phyloP scores from a whole-genome alignment of 768 basidiomycete genomes.

The Strobilomyces dryophilus region DNA sequence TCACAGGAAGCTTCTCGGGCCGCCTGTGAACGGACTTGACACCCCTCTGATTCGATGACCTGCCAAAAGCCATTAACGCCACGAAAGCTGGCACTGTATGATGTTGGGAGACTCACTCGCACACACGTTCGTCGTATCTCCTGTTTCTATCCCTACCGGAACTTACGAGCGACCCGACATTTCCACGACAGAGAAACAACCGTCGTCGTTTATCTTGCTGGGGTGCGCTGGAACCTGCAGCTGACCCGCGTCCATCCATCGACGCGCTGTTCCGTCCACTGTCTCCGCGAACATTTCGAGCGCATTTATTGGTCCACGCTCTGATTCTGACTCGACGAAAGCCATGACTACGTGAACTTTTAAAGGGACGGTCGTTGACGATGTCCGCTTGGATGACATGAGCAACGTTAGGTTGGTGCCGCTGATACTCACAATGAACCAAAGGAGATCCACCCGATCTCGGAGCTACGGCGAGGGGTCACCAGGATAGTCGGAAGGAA shows the following conservation, averaged over 20 bases:
- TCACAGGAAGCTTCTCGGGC: conserved; percentile 1
- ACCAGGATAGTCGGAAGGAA: background rate
- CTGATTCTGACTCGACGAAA: background rate
- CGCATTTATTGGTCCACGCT: conserved; percentile 3
- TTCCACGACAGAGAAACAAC: conserved; percentile 14
- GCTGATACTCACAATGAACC: conserved; percentile 12
- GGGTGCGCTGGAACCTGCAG: background rate
- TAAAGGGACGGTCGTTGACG: conserved; percentile 1
- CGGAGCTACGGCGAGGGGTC: conserved; percentile 6
- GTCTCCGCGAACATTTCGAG: conserved; percentile 4
- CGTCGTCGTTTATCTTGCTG: conserved; percentile 6
- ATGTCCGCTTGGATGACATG: conserved; percentile 11
- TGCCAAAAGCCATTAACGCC: conserved; percentile 8
- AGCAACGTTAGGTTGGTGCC: background rate
- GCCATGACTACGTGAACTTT: background rate
- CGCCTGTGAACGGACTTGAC: conserved; percentile 16
- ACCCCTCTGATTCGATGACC: conserved; percentile 3
- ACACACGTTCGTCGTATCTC: conserved; percentile 1
- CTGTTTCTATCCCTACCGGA: background rate
- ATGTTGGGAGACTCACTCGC: conserved; percentile 4
- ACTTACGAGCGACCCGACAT: conserved; percentile 2
- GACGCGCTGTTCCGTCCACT: conserved; percentile 18
- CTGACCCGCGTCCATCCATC: conserved; percentile 4
- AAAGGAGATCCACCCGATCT: background rate
- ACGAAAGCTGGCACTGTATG: background rate